phyloP scores from a whole-genome alignment of 768 basidiomycete genomes.

The Naganishia vaughanmartiniae region DNA sequence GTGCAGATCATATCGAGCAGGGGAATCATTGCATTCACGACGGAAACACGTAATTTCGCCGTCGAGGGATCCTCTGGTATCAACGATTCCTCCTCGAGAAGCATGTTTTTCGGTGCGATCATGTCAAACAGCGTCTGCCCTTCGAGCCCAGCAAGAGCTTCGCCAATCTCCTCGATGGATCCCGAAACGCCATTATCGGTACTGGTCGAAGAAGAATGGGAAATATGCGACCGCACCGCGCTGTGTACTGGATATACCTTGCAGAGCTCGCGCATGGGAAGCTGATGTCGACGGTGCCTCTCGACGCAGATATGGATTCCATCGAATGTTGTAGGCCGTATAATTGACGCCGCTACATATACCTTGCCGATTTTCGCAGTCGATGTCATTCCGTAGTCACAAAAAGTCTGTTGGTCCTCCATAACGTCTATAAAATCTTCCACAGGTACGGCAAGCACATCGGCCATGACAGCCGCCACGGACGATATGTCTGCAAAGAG shows the following conservation, averaged over 20 bases:
- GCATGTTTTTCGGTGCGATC: slow-evolving; percentile 40
- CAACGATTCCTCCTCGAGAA: slow-evolving; percentile 19
- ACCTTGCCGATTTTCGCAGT: slow-evolving; percentile 42
- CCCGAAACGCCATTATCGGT: slow-evolving; percentile 36
- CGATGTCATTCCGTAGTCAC: slow-evolving; percentile 39
- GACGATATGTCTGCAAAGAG: slow-evolving; percentile 49
- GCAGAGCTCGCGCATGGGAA: slow-evolving; percentile 51
- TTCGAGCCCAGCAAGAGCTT: slow-evolving; percentile 45
- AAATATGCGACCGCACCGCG: slow-evolving; percentile 11
- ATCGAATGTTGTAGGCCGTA: slow-evolving; percentile 52
- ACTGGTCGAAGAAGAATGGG: background rate
- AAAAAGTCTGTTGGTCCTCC: slow-evolving; percentile 43
- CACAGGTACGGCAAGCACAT: slow-evolving; percentile 46
- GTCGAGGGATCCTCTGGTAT: slow-evolving; percentile 31
- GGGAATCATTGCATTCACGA: slow-evolving; percentile 49
- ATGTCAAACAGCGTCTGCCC: slow-evolving; percentile 47
- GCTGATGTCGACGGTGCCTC: slow-evolving; percentile 41
- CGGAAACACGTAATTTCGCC: slow-evolving; percentile 33
- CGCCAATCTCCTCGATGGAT: slow-evolving; percentile 50
- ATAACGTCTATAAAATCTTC: slow-evolving; percentile 46
- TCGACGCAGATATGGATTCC: slow-evolving; percentile 50
- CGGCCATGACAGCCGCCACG: slow-evolving; percentile 45
- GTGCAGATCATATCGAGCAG: slow-evolving; percentile 49
- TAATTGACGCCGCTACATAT: slow-evolving; percentile 49
- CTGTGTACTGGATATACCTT: slow-evolving; percentile 26